A percentile compares a stretch with the other conserved stretches of the same genome.
Conservation (phyloP, 164 flowering plant species). For the Sedum album region DNA sequence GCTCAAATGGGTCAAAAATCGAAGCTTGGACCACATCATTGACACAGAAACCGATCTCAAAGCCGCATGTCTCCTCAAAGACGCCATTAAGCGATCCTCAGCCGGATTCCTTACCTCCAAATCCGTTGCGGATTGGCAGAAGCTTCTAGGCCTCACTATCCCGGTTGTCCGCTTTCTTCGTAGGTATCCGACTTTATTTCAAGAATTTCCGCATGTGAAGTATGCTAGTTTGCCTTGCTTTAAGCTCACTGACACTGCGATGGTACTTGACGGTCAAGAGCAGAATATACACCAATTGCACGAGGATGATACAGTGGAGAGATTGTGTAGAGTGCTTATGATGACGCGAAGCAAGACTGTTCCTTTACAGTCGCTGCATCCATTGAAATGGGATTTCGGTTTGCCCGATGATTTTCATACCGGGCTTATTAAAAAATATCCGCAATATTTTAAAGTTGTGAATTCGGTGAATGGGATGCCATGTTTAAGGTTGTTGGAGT, state of each 20-base stretch:
- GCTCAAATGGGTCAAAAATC: constrained; percentile 87
- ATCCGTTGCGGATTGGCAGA: constrained; percentile 58
- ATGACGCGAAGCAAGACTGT: constrained; percentile 35
- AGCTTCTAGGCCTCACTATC: constrained; percentile 79
- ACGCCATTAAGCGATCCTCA: constrained; percentile 70
- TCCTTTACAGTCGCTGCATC: constrained; percentile 46
- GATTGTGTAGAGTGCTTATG: constrained; percentile 64
- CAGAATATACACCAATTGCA: constrained; percentile 23
- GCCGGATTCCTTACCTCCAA: constrained; percentile 59
- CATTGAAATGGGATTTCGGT: constrained; percentile 84
- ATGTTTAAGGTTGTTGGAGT: constrained; percentile 39
- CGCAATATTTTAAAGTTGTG: constrained; percentile 47
- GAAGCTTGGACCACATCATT: constrained; percentile 71
- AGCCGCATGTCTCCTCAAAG: constrained; percentile 84
- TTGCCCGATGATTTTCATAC: constrained; percentile 59
- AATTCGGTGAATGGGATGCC: constrained; percentile 47
- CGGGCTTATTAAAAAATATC: constrained; percentile 37
- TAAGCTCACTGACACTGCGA: constrained; percentile 32
- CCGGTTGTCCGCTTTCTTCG: constrained; percentile 90
- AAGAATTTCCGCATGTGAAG: constrained; percentile 6
- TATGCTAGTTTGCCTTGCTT: constrained; percentile 17
- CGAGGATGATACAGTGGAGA: constrained; percentile 43
- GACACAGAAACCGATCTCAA: constrained; percentile 85
- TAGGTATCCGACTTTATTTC: constrained; percentile 18
- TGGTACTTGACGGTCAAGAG: constrained; percentile 42